Evolutionary conservation across 2,329 filamentous ascomycete genomes (phyloP).

Genomic region (Chaetomium globosum): DNA sequence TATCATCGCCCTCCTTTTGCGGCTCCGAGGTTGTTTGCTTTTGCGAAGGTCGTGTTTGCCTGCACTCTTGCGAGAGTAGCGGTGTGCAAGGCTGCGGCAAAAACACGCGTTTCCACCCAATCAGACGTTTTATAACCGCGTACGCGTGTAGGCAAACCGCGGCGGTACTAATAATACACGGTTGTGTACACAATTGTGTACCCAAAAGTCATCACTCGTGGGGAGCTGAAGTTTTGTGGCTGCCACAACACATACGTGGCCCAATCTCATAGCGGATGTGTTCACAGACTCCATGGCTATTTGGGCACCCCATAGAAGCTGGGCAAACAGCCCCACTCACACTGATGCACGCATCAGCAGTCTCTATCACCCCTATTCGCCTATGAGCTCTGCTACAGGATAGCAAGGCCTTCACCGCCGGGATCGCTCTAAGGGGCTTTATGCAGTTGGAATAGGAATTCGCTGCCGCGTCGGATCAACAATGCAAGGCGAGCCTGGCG

Average conservation of each 20-base stretch:
- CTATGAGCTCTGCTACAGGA: neutral
- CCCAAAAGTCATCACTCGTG: neutral
- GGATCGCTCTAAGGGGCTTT: neutral
- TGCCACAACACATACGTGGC: neutral
- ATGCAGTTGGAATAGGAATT: neutral
- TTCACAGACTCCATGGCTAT: neutral
- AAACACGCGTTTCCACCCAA: neutral
- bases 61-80: neutral
- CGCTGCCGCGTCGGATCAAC: neutral
- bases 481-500: neutral
- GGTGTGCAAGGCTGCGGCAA: neutral
- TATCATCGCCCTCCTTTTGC: too few relatives aligned
- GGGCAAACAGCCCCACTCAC: neutral
- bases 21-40: too few relatives aligned
- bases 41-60: too few relatives aligned
- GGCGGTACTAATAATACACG: neutral
- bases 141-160: neutral
- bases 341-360: neutral
- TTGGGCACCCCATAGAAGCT: neutral
- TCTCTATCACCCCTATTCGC: neutral
- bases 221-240: neutral
- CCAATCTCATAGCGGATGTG: neutral
- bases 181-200: neutral
- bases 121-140: neutral
- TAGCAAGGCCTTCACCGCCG: neutral